phyloP scores from a whole-genome alignment of 1,284 basidiomycete genomes.

The Leccinum solheimii region DNA sequence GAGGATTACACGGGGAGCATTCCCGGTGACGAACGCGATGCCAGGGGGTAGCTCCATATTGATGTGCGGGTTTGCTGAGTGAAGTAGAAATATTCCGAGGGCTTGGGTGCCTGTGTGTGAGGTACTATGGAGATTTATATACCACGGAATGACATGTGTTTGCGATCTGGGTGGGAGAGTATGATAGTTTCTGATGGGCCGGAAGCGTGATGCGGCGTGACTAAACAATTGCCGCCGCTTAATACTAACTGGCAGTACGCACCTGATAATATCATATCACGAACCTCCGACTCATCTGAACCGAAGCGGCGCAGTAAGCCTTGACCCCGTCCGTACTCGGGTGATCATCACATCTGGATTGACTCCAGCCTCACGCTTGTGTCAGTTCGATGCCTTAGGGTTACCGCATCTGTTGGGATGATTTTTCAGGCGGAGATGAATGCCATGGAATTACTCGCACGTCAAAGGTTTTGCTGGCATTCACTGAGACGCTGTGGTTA shows the following conservation, averaged over 20 bases:
- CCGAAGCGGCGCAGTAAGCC: not conserved
- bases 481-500: not conserved
- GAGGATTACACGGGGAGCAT: conserved; percentile 21
- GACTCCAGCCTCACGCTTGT: not conserved
- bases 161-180: not conserved
- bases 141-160: conserved; percentile 11
- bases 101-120: not conserved
- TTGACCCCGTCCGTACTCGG: not conserved
- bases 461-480: not conserved
- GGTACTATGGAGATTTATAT: conserved; percentile 13
- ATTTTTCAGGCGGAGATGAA: not conserved
- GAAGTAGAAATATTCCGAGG: not conserved
- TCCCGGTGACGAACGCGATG: conserved; percentile 22
- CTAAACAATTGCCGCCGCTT: not conserved
- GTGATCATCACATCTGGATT: not conserved
- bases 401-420: not conserved
- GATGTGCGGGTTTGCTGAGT: not conserved
- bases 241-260: not conserved
- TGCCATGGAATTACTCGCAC: not conserved
- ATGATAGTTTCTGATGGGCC: not conserved
- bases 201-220: too few species aligned
- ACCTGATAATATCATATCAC: not conserved
- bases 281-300: not conserved
- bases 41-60: conserved; percentile 32
- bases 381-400: not conserved